Evolutionary conservation across 2,329 filamentous ascomycete genomes (phyloP), one percentile per base, ranked within the genome.

Genomic region (Sordariomycetes sp.): DNA sequence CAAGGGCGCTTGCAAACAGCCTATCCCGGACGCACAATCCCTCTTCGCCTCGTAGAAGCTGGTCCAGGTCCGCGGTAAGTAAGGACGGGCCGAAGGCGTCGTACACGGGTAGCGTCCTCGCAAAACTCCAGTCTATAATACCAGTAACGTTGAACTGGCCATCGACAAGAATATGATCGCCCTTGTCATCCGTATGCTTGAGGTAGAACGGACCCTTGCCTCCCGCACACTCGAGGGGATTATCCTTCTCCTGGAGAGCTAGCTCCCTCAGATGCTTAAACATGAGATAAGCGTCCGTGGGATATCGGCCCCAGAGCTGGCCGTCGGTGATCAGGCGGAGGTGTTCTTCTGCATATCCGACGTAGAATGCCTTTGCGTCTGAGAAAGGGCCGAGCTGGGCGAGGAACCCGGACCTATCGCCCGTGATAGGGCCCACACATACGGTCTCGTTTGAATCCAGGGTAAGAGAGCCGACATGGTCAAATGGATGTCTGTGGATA

Each of bases 131-230:
- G 46, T 61, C 60, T 18, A 62, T 61, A n/a, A 63, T 55, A 24
- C 72, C 73, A 7, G 70, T 75, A 32, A 78, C 72, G 53, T 74
- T 72, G 59, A 67, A 73, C 2, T 74, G 59, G 3, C 73, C 67
- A 57, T 79, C 70, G 1, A 35, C 34, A 35, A 35, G 34, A 35
- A 35, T 35, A 35, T 35, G 34, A 35, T 35, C 34, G 12, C 34
- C 74, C 62, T 77, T 78, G 57, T 78, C 74, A 55, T 79, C 73
- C 5, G 67, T 66, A 61, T 79, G 74, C 54, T 73, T 76, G 3
- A 79, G 63, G 59, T 71, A 76, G 62, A 71, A 76, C 34, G 46
- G 51, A 1, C 34, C 57, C 16, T 18, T 22, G 16, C 6, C 43
- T 18, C n/a, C 52, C 58, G 61, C 34, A 35, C 12, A 60, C 53